These are phyloP conservation scores for Paracoccidioides lutzii DNA, from an alignment of 2,329 filamentous ascomycete species.

Conservation along the genomic window DNA sequence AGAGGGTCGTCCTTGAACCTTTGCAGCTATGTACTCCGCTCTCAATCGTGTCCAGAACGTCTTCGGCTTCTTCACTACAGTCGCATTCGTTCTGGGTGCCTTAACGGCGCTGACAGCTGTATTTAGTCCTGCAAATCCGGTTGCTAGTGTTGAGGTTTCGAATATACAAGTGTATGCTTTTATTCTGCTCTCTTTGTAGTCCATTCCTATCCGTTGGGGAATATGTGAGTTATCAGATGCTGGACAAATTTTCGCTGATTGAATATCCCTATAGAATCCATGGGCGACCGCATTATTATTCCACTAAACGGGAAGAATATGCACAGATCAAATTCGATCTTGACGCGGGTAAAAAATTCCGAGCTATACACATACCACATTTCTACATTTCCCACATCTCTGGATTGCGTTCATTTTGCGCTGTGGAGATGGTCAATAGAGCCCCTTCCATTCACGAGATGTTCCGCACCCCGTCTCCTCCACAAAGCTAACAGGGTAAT, in stretches of 20 bases:
- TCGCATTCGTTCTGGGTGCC: slow-evolving; percentile 66
- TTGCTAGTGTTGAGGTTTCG: slow-evolving; percentile 40
- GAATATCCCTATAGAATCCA: slow-evolving; percentile 48
- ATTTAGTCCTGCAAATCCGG: slow-evolving; percentile 36
- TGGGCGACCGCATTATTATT: slow-evolving; percentile 93
- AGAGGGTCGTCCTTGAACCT: background rate
- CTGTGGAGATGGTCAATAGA: background rate
- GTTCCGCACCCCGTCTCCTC: background rate
- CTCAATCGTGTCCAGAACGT: slow-evolving; percentile 77
- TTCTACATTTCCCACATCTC: background rate
- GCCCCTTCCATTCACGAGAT: too few species aligned
- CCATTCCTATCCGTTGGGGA: background rate
- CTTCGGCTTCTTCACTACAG: slow-evolving; percentile 96
- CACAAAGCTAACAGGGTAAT: background rate
- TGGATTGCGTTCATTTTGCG: background rate
- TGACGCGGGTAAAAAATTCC: slow-evolving; percentile 48
- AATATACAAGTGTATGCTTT: slow-evolving; percentile 71
- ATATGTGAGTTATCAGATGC: background rate
- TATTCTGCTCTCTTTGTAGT: slow-evolving; percentile 8
- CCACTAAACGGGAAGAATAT: slow-evolving; percentile 84
- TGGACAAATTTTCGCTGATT: background rate
- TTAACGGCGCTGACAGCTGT: slow-evolving; percentile 73
- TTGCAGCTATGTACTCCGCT: slow-evolving; percentile 65
- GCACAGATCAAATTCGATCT: slow-evolving; percentile 88
- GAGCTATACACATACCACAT: background rate